Percentiles rank a stretch among this genome's conserved stretches.
Conservation (phyloP, 352 stramenopile species). For the Phytophthora multivora region DNA sequence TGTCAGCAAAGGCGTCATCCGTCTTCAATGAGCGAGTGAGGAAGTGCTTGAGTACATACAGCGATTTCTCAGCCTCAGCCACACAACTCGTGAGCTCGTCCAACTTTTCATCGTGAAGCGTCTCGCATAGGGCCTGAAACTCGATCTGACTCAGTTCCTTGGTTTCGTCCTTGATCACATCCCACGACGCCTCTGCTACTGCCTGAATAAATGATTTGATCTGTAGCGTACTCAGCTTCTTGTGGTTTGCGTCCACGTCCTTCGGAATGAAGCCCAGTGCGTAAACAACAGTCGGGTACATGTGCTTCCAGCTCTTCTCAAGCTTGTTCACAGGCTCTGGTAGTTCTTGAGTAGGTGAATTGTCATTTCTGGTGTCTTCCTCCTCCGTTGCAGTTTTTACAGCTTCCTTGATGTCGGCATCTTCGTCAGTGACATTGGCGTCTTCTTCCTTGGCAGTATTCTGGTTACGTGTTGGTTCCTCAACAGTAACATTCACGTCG, state of each 20-base stretch:
- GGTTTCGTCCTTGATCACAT: conserved; percentile 49
- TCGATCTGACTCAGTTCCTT: conserved; percentile 65
- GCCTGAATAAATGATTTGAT: conserved; percentile 88
- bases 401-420: conserved; percentile 1
- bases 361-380: conserved; percentile 9
- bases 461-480: not conserved
- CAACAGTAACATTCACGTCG: not conserved
- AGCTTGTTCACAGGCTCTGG: conserved; percentile 16
- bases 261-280: conserved; percentile 66
- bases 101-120: conserved; percentile 40
- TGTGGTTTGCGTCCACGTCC: conserved; percentile 41
- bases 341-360: conserved; percentile 4
- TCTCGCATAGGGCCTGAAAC: conserved; percentile 81
- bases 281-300: conserved; percentile 79
- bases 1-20: conserved; percentile 56
- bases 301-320: conserved; percentile 48
- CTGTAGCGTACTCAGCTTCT: conserved; percentile 82
- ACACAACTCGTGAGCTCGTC: conserved; percentile 38
- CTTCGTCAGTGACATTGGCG: not conserved
- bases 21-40: conserved; percentile 58
- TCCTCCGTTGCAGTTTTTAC: conserved; percentile 3
- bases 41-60: conserved; percentile 78
- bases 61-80: conserved; percentile 39
- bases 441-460: conserved; percentile 8
- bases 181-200: conserved; percentile 68